A percentile compares a stretch with the other conserved stretches of the same genome.
These are phyloP conservation scores for Candida ponderosae DNA, from an alignment of 805 yeast genomes.

Conservation along the genomic window DNA sequence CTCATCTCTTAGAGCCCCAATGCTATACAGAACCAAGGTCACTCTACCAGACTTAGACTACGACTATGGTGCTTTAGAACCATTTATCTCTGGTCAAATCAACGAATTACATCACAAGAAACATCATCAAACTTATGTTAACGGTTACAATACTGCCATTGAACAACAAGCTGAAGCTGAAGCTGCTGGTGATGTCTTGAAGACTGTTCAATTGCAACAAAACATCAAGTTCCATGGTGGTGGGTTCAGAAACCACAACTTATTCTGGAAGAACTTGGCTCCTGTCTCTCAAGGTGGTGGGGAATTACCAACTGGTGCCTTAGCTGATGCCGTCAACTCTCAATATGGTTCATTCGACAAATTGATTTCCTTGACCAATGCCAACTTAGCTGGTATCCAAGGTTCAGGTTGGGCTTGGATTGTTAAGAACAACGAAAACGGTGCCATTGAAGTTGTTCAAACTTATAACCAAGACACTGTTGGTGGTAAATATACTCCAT, in stretches of 20 bases:
- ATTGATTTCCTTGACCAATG: constrained; percentile 55
- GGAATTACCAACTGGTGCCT: constrained; percentile 43
- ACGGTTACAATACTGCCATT: constrained; percentile 70
- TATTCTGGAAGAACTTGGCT: constrained; percentile 85
- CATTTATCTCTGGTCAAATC: constrained; percentile 77
- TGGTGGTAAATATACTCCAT: constrained; percentile 54
- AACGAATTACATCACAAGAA: constrained; percentile 82
- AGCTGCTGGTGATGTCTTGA: constrained; percentile 47
- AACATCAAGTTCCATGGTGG: constrained; percentile 88
- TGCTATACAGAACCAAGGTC: constrained; percentile 47
- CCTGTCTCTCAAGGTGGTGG: constrained; percentile 78
- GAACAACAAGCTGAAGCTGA: constrained; percentile 68
- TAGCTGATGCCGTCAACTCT: constrained; percentile 48
- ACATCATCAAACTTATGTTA: constrained; percentile 90
- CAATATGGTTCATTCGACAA: constrained; percentile 72
- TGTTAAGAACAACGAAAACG: constrained; percentile 70
- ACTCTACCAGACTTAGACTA: constrained; percentile 76
- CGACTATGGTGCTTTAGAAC: constrained; percentile 83
- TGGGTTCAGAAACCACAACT: constrained; percentile 78
- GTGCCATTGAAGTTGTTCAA: constrained; percentile 71
- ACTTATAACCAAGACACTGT: constrained; percentile 86
- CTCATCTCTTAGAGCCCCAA: constrained; percentile 11
- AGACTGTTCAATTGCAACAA: constrained; percentile 59
- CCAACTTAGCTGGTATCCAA: constrained; percentile 77
- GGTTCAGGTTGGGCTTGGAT: constrained; percentile 96